These are phyloP conservation scores for Orbilia javanica DNA, from an alignment of 2,329 filamentous ascomycete species.

Conservation along the genomic window DNA sequence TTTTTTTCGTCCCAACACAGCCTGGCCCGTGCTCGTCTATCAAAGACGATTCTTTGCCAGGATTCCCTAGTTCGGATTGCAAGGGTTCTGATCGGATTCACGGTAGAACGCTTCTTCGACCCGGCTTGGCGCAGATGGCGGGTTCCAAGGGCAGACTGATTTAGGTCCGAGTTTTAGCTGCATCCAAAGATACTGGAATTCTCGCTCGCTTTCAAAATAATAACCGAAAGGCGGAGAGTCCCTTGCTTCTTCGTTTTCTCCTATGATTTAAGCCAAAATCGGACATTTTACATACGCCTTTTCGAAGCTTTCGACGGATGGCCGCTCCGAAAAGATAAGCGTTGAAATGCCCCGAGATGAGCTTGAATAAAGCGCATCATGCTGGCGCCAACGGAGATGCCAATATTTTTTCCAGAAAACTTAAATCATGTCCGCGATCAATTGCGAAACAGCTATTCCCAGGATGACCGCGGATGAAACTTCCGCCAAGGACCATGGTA, in stretches of 20 bases:
- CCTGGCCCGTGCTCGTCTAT: background rate
- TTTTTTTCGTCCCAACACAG: slow-evolving; percentile 34
- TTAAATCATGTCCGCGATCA: background rate
- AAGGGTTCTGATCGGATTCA: slow-evolving; percentile 19
- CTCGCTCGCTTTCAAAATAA: slow-evolving; percentile 25
- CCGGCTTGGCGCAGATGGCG: slow-evolving; percentile 52
- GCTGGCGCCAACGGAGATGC: background rate
- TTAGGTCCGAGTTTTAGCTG: background rate
- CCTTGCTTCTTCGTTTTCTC: background rate
- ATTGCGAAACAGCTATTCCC: slow-evolving; percentile 8
- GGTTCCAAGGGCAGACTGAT: background rate
- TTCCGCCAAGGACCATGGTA: slow-evolving; percentile 28
- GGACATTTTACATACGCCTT: background rate
- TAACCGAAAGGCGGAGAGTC: slow-evolving; percentile 10
- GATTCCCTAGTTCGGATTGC: slow-evolving; percentile 8
- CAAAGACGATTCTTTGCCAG: slow-evolving; percentile 7
- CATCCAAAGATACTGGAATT: background rate
- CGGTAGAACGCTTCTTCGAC: slow-evolving; percentile 44
- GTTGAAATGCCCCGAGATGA: background rate
- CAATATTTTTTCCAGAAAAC: slow-evolving; percentile 10
- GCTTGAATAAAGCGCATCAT: background rate
- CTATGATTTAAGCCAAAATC: background rate
- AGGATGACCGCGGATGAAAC: slow-evolving; percentile 10
- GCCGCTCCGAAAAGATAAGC: background rate
- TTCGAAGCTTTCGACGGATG: background rate